phyloP scores from a whole-genome alignment of 164 flowering plant genomes.

The Aristolochia contorta region DNA sequence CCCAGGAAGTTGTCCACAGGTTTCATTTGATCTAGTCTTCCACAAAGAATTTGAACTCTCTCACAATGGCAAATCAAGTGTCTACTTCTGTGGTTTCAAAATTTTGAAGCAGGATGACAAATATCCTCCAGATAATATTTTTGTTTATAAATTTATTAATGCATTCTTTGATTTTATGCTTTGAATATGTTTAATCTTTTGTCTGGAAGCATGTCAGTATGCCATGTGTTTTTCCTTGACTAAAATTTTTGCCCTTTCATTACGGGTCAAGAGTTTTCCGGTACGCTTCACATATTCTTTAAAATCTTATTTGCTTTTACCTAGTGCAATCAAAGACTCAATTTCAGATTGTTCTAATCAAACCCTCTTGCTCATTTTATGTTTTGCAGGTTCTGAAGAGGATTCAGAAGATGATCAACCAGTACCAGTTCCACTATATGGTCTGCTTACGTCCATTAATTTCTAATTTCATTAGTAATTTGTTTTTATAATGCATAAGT shows the following conservation, averaged over 20 bases:
- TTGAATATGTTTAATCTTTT: no score
- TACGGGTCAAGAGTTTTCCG: no score
- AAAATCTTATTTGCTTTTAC: not conserved
- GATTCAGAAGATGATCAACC: slow-evolving; percentile 12
- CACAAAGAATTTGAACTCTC: slow-evolving; percentile 78
- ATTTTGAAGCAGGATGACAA: slow-evolving; percentile 14
- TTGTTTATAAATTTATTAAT: no score
- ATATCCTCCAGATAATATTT: slow-evolving; percentile 26
- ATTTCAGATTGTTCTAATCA: no score
- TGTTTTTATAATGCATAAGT: not conserved
- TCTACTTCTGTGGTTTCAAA: slow-evolving; percentile 57
- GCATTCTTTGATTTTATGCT: no score
- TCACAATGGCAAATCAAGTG: slow-evolving; percentile 66
- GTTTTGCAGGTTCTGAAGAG: slow-evolving; percentile 22
- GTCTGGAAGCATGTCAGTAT: no score
- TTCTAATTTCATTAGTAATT: no score
- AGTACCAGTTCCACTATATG: no score
- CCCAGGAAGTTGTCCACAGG: slow-evolving; percentile 34
- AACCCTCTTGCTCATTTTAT: not conserved
- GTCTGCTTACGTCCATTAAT: no score
- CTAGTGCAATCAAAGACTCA: not conserved
- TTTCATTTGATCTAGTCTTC: slow-evolving; percentile 51
- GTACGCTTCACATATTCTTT: not conserved
- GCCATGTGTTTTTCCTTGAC: no score
- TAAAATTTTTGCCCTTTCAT: no score